Base-by-base conservation (phyloP, 1,284 basidiomycete genomes). In the Wolfiporia cocos region DNA sequence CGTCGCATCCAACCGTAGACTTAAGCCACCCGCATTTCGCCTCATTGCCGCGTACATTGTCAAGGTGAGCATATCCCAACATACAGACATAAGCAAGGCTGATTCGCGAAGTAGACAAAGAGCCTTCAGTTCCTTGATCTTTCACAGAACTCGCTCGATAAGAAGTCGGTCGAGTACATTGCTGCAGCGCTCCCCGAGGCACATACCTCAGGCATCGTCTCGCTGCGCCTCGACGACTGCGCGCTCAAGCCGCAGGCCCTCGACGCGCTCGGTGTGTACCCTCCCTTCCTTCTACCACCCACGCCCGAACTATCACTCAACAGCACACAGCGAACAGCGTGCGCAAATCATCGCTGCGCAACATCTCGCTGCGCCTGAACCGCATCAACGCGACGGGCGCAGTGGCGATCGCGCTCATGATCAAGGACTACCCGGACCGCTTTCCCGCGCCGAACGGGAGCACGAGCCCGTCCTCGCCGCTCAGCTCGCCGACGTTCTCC, bases 361-460 rank as follows among this genome's bases (percentile, higher is more conserved):
- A 96, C 55, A 82, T 96, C 41, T 95, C 92, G 0, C 66, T 96
- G 11, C 78, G 92, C 20, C 76, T 89, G 40, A 95, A 96, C 62
- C 79, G 78, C 39, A 95, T 96, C 52, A 80, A 75, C 29, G 74
- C 81, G 0, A 76, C 84, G 0, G 90, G 91, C 18, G 91, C 86
- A 1, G 91, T 96, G 2, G 86, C 91, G 0, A 71, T 97, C n/a
- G 92, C 92, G 0, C 73, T 95, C 39, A 94, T 96, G 89, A 92
- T 96, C 49, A 81, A 88, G 43, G 93, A 97, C 62, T 96, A 95
- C 57, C 89, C 90, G 3, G 89, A 93, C 53, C 71, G 80, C 36
- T 70, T 81, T 35, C 71, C 78, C n/a, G 54, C 41, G 24, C 49
- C 41, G 2, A 51, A 52, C n/a, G 56, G 50, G 24, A 41, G 42